Base-by-base conservation (phyloP, 108 stramenopile species). In the Nitzschia sp. region DNA sequence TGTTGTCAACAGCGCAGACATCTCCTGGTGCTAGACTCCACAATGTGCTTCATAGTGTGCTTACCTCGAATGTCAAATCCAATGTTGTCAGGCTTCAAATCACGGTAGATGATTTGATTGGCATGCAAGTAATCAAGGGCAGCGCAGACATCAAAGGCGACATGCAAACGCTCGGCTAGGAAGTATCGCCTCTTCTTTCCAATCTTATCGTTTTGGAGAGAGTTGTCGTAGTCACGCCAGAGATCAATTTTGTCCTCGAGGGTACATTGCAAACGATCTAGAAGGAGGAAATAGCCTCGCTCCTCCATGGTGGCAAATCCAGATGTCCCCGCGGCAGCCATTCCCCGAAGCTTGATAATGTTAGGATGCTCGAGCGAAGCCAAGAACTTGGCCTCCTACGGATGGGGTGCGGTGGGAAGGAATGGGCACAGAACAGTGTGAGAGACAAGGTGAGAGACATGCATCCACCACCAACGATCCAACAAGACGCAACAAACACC, bases 261-360 rank as follows among this genome's bases (percentile, higher is more conserved):
- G 14, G 91, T 92, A 54, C 86, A 86, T 52, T 84, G 80, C 71
- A 92, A 63, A 65, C 91, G 77, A 79, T 92, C 91, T 50, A 92
- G 67, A 9, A 92, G 62, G 21, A 92, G 57, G 64, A 92, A 92
- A 61, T 89, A 92, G n/a, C 88, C 88, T 11, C 82, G 69, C 41
- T 84, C 78, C 37, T 80, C 52, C 67, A 81, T 60, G 10, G 65
- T 66, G 22, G 80, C 74, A 67, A 87, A 75, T 26, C 84, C 81
- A 0, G 76, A 64, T 3, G 86, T 88, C 21, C 91, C 91, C 17
- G 86, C 86, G 56, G 80, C 81, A 10, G 88, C 85, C 79, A 89
- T 84, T 14, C 81, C 91, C 11, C 91, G 82, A 22, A 92, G 73
- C 41, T 76, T 79, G 58, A 85, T 77, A 53, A 85, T 85, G 56